Evolutionary conservation across 495 filamentous ascomycete species (phyloP).

Genomic region (Bryoglossum gracile): DNA sequence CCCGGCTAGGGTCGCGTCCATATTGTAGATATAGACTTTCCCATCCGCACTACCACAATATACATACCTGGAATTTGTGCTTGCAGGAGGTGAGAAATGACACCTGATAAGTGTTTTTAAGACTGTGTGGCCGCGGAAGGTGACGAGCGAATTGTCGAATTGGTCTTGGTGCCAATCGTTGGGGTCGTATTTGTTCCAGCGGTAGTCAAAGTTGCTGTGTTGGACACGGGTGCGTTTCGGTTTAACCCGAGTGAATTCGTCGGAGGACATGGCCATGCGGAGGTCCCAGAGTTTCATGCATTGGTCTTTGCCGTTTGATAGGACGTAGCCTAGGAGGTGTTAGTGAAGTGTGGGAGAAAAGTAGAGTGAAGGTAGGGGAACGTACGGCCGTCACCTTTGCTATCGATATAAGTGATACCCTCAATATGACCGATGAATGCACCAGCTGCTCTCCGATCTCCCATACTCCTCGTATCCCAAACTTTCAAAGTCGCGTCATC

Average conservation of each 20-base stretch:
- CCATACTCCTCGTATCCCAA: constrained; percentile 91
- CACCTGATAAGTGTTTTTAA: constrained; percentile 87
- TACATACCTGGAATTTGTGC: constrained; percentile 86
- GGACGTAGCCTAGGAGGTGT: constrained; percentile 67
- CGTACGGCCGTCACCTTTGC: constrained; percentile 81
- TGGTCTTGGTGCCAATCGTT: constrained; percentile 66
- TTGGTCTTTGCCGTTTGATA: constrained; percentile 94
- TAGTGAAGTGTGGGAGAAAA: too few relatives aligned
- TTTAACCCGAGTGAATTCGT: constrained; percentile 49
- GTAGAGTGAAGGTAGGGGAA: too few relatives aligned
- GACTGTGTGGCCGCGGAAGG: constrained; percentile 83
- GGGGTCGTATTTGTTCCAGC: constrained; percentile 62
- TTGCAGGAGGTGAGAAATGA: constrained; percentile 86
- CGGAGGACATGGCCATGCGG: constrained; percentile 67
- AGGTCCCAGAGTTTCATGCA: constrained; percentile 98
- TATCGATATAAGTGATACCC: constrained; percentile 91
- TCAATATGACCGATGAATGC: constrained; percentile 93
- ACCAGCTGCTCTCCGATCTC: constrained; percentile 77
- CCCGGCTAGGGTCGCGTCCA: constrained; percentile 82
- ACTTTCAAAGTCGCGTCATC: constrained; percentile 93
- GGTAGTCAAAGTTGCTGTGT: constrained; percentile 66
- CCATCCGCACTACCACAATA: constrained; percentile 88
- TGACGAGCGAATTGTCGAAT: constrained; percentile 86
- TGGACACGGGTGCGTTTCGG: constrained; percentile 51
- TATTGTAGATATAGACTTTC: constrained; percentile 82